These are phyloP conservation scores for Phytophthora rubi DNA, from an alignment of 352 stramenopile genomes.

Conservation along the genomic window DNA sequence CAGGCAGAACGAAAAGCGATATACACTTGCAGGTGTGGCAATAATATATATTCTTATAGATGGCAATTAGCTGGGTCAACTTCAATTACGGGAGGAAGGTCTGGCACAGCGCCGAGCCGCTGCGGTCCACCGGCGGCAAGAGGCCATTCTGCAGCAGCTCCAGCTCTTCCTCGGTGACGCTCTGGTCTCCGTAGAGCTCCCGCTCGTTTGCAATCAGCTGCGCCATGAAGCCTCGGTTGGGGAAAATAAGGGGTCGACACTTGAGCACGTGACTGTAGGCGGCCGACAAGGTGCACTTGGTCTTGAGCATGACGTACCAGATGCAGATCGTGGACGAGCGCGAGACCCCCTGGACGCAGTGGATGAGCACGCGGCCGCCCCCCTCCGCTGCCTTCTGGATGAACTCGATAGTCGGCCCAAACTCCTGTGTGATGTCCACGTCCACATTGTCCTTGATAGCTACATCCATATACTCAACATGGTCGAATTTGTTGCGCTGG, in stretches of 20 bases:
- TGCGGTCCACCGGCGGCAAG: constrained; percentile 62
- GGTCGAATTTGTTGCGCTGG: constrained; percentile 57
- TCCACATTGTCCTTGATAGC: constrained; percentile 64
- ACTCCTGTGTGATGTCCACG: constrained; percentile 64
- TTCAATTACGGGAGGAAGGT: constrained; percentile 50
- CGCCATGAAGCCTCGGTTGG: constrained; percentile 81
- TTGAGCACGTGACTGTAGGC: constrained; percentile 85
- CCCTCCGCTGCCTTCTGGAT: constrained; percentile 49
- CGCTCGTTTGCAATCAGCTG: constrained; percentile 75
- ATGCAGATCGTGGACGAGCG: constrained; percentile 81
- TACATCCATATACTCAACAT: constrained; percentile 74
- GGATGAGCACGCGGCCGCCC: constrained; percentile 68
- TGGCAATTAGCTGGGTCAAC: constrained; percentile 15
- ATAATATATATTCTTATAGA: constrained; percentile 38
- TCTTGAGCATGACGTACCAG: constrained; percentile 82
- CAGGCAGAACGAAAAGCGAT: background rate
- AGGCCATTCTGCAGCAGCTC: constrained; percentile 74
- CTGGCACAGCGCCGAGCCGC: constrained; percentile 56
- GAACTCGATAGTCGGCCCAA: constrained; percentile 57
- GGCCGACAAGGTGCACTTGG: constrained; percentile 71
- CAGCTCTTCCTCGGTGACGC: constrained; percentile 66
- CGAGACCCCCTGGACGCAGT: constrained; percentile 85
- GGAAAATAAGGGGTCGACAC: constrained; percentile 78
- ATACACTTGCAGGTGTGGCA: background rate
- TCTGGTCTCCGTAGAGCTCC: constrained; percentile 72